Evolutionary conservation across 2,329 filamentous ascomycete genomes (phyloP).

Genomic region (Blastomyces percursus): DNA sequence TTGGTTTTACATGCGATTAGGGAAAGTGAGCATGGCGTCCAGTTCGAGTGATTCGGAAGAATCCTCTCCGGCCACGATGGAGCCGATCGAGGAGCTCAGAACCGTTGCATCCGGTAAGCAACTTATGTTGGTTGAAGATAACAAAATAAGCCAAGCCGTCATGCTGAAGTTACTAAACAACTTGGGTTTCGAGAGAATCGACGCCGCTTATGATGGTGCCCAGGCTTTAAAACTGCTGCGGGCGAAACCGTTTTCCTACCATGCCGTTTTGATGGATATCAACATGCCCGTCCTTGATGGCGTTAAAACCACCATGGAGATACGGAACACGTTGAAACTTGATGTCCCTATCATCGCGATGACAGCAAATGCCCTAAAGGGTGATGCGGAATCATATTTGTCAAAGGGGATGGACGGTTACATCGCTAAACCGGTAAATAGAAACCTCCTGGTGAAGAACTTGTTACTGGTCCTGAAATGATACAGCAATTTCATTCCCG

Average conservation of each 20-base stretch:
- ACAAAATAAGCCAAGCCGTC: constrained; percentile 34
- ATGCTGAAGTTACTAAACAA: constrained; percentile 29
- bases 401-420: constrained; percentile 48
- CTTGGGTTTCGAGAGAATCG: constrained; percentile 34
- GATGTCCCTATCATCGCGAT: constrained; percentile 44
- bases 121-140: constrained; percentile 34
- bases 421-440: constrained; percentile 45
- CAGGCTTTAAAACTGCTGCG: constrained; percentile 36
- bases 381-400: constrained; percentile 44
- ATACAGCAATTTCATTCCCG: neutral
- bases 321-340: constrained; percentile 27
- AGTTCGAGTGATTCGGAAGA: neutral
- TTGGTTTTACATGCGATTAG: constrained; percentile 39
- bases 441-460: constrained; percentile 37
- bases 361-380: constrained; percentile 47
- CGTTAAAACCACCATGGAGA: constrained; percentile 34
- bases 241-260: constrained; percentile 33
- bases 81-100: constrained; percentile 24
- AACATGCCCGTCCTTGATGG: constrained; percentile 40
- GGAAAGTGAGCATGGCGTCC: neutral
- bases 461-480: constrained; percentile 27
- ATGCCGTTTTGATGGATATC: constrained; percentile 39
- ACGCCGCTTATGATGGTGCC: constrained; percentile 34
- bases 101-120: constrained; percentile 32
- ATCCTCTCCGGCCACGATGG: constrained; percentile 11